Evolutionary conservation across 805 yeast genomes (phyloP), one percentile per base, ranked within the genome.

Genomic region (Kodamaea restingae): DNA sequence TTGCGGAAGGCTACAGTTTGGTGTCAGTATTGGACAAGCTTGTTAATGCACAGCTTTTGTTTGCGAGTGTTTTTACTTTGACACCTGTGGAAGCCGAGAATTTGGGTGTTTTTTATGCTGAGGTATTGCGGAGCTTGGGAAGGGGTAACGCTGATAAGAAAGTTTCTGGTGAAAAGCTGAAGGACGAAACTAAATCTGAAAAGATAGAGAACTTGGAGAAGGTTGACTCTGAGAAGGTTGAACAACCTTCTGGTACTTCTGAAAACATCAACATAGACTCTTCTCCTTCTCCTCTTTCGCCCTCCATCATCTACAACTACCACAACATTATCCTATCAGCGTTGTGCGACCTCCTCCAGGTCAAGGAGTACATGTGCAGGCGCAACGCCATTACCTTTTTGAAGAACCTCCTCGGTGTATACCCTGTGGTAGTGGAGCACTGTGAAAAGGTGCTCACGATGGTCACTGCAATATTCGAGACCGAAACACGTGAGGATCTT

Each of bases 41-140:
- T 17, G 72, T 87, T 41, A 54, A 62, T 1, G 63, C 65, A 3
- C 65, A 67, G 8, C 57, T 79, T 10, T 55, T 86, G 35, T 71
- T 70, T 35, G 73, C 82, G 2, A 72, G 86, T 2, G 53, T 88
- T 9, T 81, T 76, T 49, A 77, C 91, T 1, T 75, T 80, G 39
- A 84, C 96, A 0, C 73, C 86, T 0, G 60, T 70, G 3, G 96
- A 90, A 53, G 80, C 95, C 1, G 95, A 88, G 49, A 84, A 85
- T 53, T 57, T 88, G 27, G 95, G 95, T 3, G 58, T 86, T 9
- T 88, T 90, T 48, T 75, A 78, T 48, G 67, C 76, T 18, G 80
- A 76, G 17, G 45, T 84, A 1, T 61, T 87, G 31, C 61, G 56
- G 5, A 60, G 59, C 15, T 63, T 81, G 31, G 28, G 17, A 22